Conservation (phyloP, 768 basidiomycete species). For the Podaxis sp. region DNA sequence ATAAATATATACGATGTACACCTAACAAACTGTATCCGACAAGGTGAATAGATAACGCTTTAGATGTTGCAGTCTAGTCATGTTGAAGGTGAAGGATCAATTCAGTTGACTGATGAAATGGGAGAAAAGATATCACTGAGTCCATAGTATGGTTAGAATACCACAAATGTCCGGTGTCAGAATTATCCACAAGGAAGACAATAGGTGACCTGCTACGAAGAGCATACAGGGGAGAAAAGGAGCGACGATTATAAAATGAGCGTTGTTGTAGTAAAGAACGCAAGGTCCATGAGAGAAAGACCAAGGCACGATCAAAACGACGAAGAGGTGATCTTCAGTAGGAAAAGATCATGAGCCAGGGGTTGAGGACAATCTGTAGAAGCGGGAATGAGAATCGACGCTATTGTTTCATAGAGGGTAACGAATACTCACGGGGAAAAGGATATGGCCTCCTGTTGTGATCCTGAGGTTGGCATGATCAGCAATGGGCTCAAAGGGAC, state of each 20-base stretch:
- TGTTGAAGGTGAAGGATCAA: not conserved
- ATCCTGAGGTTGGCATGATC: constrained; percentile 38
- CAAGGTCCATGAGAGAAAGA: constrained; percentile 5
- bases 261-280: constrained; percentile 12
- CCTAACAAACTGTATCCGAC: not conserved
- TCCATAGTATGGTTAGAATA: not conserved
- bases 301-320: not conserved
- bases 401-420: not conserved
- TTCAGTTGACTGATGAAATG: not conserved
- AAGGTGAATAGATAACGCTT: not conserved
- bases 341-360: constrained; percentile 86
- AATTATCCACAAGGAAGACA: not conserved
- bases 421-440: constrained; percentile 64
- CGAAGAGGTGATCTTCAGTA: constrained; percentile 31
- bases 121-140: not conserved
- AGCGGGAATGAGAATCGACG: constrained; percentile 8
- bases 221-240: constrained; percentile 13
- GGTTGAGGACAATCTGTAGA: constrained; percentile 75
- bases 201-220: not conserved
- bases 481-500: constrained; percentile 7
- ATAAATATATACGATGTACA: not conserved
- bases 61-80: not conserved
- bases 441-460: constrained; percentile 62
- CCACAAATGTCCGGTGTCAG: not conserved
- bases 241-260: constrained; percentile 23